Percentiles rank a stretch among this genome's conserved stretches.
These are phyloP conservation scores for Brassica cretica DNA, from an alignment of 345 rosid genomes.

Conservation along the genomic window DNA sequence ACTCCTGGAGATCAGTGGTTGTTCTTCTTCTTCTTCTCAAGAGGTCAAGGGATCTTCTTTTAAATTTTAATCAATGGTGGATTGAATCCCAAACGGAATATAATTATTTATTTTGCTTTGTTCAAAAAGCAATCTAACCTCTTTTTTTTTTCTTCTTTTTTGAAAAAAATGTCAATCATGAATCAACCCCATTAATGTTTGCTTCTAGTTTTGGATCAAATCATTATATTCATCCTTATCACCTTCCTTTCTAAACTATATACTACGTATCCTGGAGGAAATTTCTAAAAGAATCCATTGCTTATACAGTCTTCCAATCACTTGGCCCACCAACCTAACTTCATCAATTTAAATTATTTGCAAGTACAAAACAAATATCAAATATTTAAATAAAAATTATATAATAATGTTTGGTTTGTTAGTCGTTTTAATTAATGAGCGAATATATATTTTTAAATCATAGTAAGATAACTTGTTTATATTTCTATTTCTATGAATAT, in stretches of 20 bases:
- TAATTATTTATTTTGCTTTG: not conserved
- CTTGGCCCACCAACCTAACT: not conserved
- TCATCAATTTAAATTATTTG: not conserved
- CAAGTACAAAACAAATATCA: too few relatives aligned
- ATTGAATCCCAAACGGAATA: not conserved
- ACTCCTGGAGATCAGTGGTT: not conserved
- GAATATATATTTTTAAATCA: too few relatives aligned
- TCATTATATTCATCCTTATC: constrained; percentile 1
- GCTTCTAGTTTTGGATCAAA: not conserved
- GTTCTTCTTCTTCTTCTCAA: not conserved
- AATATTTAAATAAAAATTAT: too few relatives aligned
- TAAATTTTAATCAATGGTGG: not conserved
- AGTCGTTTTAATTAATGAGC: too few relatives aligned
- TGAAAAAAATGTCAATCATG: too few relatives aligned
- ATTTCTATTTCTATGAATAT: too few relatives aligned
- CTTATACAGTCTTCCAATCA: not conserved
- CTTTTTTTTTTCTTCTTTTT: too few relatives aligned
- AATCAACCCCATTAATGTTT: not conserved
- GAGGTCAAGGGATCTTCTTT: not conserved
- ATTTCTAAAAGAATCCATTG: not conserved
- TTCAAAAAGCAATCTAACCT: too few relatives aligned
- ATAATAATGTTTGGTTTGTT: too few relatives aligned
- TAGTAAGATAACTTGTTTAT: too few relatives aligned
- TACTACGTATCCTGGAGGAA: too few relatives aligned
- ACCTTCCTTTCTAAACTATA: not conserved